A percentile compares a stretch with the other conserved stretches of the same genome.
Evolutionary conservation across 2,329 filamentous ascomycete genomes (phyloP).

Genomic region (Aspergillus caelatus): DNA sequence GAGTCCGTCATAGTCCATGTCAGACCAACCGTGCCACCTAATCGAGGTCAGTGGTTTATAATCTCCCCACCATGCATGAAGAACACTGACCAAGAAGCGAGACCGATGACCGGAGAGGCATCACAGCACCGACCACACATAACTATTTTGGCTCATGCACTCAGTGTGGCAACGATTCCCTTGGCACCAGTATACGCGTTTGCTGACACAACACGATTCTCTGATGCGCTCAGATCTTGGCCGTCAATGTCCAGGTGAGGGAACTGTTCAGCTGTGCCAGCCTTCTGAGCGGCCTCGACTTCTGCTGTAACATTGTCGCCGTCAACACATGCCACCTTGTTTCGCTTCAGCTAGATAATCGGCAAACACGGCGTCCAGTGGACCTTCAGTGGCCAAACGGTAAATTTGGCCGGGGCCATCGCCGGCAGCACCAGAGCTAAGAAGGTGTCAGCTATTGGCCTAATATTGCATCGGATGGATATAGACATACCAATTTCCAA

Average conservation of each 20-base stretch:
- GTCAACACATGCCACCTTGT: too few relatives aligned
- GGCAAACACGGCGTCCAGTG: background rate
- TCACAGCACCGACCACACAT: constrained; percentile 47
- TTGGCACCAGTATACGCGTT: too few relatives aligned
- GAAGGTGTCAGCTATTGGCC: background rate
- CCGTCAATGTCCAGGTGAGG: too few relatives aligned
- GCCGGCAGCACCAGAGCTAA: background rate
- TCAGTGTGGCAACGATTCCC: too few relatives aligned
- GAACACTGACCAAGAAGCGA: constrained; percentile 27
- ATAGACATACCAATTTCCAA: background rate
- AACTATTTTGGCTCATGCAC: constrained; percentile 45
- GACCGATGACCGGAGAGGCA: constrained; percentile 36
- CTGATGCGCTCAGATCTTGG: background rate
- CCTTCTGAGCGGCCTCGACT: too few relatives aligned
- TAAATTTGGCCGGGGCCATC: background rate
- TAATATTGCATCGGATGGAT: rapidly evolving
- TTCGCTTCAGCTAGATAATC: background rate
- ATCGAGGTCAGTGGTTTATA: too few relatives aligned
- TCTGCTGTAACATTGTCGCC: too few relatives aligned
- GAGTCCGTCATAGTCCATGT: constrained; percentile 28
- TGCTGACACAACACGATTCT: too few relatives aligned
- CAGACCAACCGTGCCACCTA: constrained; percentile 31
- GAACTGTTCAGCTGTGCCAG: too few relatives aligned
- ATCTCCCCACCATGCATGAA: constrained; percentile 1
- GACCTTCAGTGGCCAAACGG: background rate